Base-by-base conservation (phyloP, 306 rosid genomes). In the Ammopiptanthus mongolicus region DNA sequence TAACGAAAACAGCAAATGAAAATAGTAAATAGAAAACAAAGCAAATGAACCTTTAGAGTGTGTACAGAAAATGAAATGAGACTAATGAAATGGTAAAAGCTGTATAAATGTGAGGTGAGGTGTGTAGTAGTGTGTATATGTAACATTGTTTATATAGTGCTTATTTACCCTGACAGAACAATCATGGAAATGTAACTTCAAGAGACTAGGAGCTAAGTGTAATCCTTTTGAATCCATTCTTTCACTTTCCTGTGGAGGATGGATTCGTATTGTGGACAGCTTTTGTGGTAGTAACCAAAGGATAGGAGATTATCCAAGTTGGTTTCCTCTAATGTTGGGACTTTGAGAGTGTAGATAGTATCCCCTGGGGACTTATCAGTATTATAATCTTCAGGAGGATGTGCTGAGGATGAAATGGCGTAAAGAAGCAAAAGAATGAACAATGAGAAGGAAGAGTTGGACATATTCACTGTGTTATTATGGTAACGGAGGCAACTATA, bases 141-240 rank as follows among this genome's bases (percentile, higher is more conserved):
- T 8, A 41, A 2, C n/a, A 41, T 28, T 28, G 3, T 28, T 28
- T 0, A n/a, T n/a, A 3, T 3, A 69, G 19, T 33, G 0, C 3
- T 28, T 33, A 28, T 0, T 11, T 75, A 93, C 98, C 91, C 88
- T 79, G 56, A 87, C 88, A 50, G 86, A 46, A 74, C 96, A 91
- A 72, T 94, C 98, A 59, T 91, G 98, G 91, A 94, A 94, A 60
- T 90, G 97, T 64, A 94, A 67, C 80, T 97, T 87, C 11, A 89
- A 19, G 68, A 94, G 86, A 79, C 89, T 77, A 51, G 98, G 86
- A 57, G 87, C 94, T 21, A 33, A 77, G 88, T 76, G 73, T 22
- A 29, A 57, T 93, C 98, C 56, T 84, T 59, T 0, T 75, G 58
- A 37, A 85, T 52, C 97, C 96, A 87, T 70, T 88, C 71, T 46